Percentiles rank a stretch among this genome's conserved stretches.
Conservation (phyloP, 306 rosid genomes). For the Mucuna pruriens region DNA sequence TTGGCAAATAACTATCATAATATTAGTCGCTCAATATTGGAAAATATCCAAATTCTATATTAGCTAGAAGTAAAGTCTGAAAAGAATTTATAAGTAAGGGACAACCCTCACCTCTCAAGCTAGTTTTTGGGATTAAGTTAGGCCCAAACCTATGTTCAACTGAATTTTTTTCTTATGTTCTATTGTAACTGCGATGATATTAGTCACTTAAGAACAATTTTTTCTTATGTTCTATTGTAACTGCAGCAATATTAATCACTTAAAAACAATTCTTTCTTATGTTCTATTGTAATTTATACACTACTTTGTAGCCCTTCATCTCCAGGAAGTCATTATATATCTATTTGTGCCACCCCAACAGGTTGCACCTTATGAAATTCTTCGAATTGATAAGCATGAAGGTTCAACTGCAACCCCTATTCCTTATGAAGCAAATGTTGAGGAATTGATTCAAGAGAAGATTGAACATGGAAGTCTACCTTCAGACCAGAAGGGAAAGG, state of each 20-base stretch:
- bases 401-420: slow-evolving; percentile 52
- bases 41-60: too few relatives aligned
- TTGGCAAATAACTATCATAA: not conserved
- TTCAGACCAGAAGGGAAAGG: slow-evolving; percentile 59
- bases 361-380: slow-evolving; percentile 84
- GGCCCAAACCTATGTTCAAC: too few relatives aligned
- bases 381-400: slow-evolving; percentile 73
- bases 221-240: slow-evolving; percentile 12
- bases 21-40: too few relatives aligned
- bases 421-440: slow-evolving; percentile 58
- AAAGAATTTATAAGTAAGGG: too few relatives aligned
- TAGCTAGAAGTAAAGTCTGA: too few relatives aligned
- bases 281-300: slow-evolving; percentile 6
- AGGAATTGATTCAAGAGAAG: slow-evolving; percentile 59
- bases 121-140: too few relatives aligned
- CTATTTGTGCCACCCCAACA: slow-evolving; percentile 35
- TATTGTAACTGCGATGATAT: not conserved
- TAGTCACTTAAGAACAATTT: slow-evolving; percentile 1
- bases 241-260: not conserved
- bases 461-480: slow-evolving; percentile 49
- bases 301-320: slow-evolving; percentile 21
- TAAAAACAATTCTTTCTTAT: slow-evolving; percentile 7
- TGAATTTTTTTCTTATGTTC: slow-evolving; percentile 21
- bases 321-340: slow-evolving; percentile 5
- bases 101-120: too few relatives aligned